These are phyloP conservation scores for Pyrenula massariospora DNA, from an alignment of 495 filamentous ascomycete genomes.

Conservation along the genomic window DNA sequence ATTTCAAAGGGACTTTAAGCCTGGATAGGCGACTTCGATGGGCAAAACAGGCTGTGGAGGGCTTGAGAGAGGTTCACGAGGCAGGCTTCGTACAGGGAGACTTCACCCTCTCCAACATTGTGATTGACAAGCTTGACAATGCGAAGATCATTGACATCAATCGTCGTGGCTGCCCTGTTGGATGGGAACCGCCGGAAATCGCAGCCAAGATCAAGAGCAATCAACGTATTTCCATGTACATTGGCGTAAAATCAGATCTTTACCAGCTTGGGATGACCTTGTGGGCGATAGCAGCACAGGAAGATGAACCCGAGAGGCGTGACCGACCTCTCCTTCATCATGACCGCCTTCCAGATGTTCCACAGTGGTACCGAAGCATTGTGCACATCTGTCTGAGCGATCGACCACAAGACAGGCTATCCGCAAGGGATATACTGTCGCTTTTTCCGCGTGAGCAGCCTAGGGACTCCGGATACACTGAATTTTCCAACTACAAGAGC, in stretches of 20 bases:
- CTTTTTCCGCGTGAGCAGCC: conserved; percentile 30
- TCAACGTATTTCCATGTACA: conserved; percentile 94
- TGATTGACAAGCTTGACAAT: conserved; percentile 72
- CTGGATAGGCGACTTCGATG: conserved; percentile 77
- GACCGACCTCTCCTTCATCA: conserved; percentile 52
- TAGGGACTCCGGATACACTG: not conserved
- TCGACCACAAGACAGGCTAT: conserved; percentile 38
- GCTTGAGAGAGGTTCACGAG: conserved; percentile 87
- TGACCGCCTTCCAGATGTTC: conserved; percentile 29
- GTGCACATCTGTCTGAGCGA: conserved; percentile 47
- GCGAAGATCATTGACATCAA: conserved; percentile 99
- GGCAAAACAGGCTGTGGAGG: conserved; percentile 86
- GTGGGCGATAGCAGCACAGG: conserved; percentile 77
- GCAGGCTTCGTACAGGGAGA: conserved; percentile 96
- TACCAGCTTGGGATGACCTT: conserved; percentile 96
- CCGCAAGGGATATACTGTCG: conserved; percentile 43
- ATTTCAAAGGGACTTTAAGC: conserved; percentile 46
- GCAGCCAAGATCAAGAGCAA: conserved; percentile 77
- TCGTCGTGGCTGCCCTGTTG: conserved; percentile 85
- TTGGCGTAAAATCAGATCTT: conserved; percentile 93
- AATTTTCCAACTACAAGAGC: not conserved
- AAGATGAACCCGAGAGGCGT: conserved; percentile 81
- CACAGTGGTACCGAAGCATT: conserved; percentile 45
- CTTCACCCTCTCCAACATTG: conserved; percentile 94
- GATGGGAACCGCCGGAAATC: conserved; percentile 96